These are phyloP conservation scores for Grosmannia clavigera DNA, from an alignment of 2,329 filamentous ascomycete genomes.

Conservation along the genomic window DNA sequence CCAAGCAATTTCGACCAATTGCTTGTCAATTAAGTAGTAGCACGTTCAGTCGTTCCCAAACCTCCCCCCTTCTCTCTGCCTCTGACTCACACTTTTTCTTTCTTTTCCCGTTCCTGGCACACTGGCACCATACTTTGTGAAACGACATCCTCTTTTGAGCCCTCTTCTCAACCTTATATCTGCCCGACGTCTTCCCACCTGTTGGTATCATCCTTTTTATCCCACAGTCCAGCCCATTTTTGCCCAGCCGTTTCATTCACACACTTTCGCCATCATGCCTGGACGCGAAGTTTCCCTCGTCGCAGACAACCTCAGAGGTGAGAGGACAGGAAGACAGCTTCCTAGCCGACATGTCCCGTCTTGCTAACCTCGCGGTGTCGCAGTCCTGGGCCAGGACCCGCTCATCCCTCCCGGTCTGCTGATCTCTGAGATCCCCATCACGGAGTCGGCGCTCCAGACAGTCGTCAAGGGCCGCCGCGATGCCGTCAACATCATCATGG, in stretches of 20 bases:
- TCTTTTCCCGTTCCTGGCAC: background rate
- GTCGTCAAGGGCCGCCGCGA: slow-evolving; percentile 59
- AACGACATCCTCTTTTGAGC: background rate
- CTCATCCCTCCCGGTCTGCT: slow-evolving; percentile 82
- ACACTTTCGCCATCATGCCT: slow-evolving; percentile 22
- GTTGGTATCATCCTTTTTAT: background rate
- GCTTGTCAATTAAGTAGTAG: too few relatives aligned
- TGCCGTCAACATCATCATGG: slow-evolving; percentile 63
- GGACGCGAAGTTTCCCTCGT: slow-evolving; percentile 27
- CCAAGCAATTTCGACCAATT: too few relatives aligned
- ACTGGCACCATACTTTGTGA: background rate
- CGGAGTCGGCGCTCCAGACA: slow-evolving; percentile 48
- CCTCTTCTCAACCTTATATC: background rate
- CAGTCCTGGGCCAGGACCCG: slow-evolving; percentile 89
- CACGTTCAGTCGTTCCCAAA: too few relatives aligned
- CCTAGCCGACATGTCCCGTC: background rate
- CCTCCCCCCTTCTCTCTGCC: background rate
- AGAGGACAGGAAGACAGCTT: background rate
- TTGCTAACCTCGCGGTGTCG: background rate
- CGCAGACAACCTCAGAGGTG: slow-evolving; percentile 31
- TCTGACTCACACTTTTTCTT: background rate
- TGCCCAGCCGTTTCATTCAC: background rate
- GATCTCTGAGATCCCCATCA: slow-evolving; percentile 70
- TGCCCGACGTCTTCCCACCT: background rate
- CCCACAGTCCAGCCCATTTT: background rate